Evolutionary conservation across 2,329 filamentous ascomycete genomes (phyloP), one percentile per base, ranked within the genome.

Genomic region (Colletotrichum echinochloae): DNA sequence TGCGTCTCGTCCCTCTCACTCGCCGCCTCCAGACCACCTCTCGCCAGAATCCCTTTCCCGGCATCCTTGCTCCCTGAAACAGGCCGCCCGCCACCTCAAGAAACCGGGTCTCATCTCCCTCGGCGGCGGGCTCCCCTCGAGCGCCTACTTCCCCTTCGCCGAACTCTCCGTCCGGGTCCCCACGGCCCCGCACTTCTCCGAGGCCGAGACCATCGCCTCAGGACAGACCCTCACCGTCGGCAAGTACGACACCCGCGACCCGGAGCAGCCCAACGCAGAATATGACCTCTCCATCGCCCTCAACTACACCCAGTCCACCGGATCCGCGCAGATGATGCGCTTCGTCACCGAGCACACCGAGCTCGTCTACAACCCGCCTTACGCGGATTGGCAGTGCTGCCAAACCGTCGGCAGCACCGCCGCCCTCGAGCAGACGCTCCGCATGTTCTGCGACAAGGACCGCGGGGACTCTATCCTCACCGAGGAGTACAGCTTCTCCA

Each of bases 291-390:
- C 93, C 55, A 94, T 97, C 72, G 92, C 92, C 1, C 90, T 98
- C 79, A 98, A 99, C 83, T 99, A 99, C 79, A 94, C 93, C 41
- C 94, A 97, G 82, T 91, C 94, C 11, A 90, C 90, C 23, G 96
- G 96, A 23, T 90, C 94, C 14, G 92, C 94, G 4, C 96, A 97
- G 82, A 86, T 99, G 80, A 84, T 98, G 73, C 91, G 96, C 71
- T 98, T 93, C 83, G 86, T 98, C 60, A 97, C 95, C 0, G 96
- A 99, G 84, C 96, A 98, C 82, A 97, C 95, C 0, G 95, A 99
- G 82, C 89, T 98, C 66, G 90, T 97, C 20, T 93, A 94, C 80
- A 87, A 89, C 72, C 95, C 95, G 20, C 94, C 93, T 0, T 98
- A 98, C 79, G 87, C 91, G 23, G 95, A 99, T 83, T 99, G 96